Percentiles rank a stretch among this genome's conserved stretches.
Evolutionary conservation across 345 rosid genomes (phyloP).

Genomic region (Arabis hirsuta): DNA sequence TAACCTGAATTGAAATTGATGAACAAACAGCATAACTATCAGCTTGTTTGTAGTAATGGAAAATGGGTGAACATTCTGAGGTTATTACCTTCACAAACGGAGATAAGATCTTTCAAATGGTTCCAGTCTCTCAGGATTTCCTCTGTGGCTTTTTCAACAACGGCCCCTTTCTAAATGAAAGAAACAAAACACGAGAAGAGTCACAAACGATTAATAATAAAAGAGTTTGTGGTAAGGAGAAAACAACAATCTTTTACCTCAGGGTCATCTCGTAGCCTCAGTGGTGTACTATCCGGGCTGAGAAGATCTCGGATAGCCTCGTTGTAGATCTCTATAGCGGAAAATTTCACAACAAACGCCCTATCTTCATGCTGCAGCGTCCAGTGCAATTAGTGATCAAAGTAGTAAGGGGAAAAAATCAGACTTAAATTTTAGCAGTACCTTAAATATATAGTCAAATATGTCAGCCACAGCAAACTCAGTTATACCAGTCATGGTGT

Average conservation of each 20-base stretch:
- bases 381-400: slow-evolving; percentile 32
- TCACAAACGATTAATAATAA: slow-evolving; percentile 3
- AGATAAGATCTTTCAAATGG: slow-evolving; percentile 84
- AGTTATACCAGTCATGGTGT: slow-evolving; percentile 95
- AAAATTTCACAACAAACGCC: slow-evolving; percentile 88
- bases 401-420: neutral
- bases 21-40: slow-evolving; percentile 15
- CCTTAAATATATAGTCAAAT: slow-evolving; percentile 80
- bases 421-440: slow-evolving; percentile 45
- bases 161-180: slow-evolving; percentile 74
- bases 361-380: slow-evolving; percentile 84
- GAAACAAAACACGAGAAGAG: slow-evolving; percentile 27
- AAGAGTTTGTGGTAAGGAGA: neutral
- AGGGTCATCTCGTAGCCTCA: slow-evolving; percentile 90
- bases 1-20: slow-evolving; percentile 17
- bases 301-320: slow-evolving; percentile 94
- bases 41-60: slow-evolving; percentile 11
- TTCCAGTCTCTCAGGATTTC: slow-evolving; percentile 83
- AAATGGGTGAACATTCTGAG: slow-evolving; percentile 10
- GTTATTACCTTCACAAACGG: slow-evolving; percentile 86
- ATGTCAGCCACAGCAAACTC: slow-evolving; percentile 86
- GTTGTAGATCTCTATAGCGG: slow-evolving; percentile 97
- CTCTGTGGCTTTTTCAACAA: slow-evolving; percentile 84
- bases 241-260: slow-evolving; percentile 59
- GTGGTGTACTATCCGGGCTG: slow-evolving; percentile 65